Evolutionary conservation across 2,329 filamentous ascomycete genomes (phyloP).

Genomic region (Cytospora piceae): DNA sequence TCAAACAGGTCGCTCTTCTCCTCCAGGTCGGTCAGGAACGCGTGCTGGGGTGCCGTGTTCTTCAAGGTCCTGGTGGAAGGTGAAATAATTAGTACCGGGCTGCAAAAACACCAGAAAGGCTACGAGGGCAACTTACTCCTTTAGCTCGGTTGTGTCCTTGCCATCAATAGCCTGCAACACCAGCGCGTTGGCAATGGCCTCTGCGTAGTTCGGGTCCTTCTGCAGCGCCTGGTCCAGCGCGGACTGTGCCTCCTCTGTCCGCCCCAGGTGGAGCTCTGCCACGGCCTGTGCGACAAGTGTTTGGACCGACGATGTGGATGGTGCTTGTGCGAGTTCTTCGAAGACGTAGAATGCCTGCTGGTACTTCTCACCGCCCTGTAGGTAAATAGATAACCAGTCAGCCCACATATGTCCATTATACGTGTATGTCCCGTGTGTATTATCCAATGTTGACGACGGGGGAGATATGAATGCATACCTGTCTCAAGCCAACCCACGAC

Average conservation of each 20-base stretch:
- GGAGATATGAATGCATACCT: slow-evolving; percentile 58
- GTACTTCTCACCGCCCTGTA: slow-evolving; percentile 88
- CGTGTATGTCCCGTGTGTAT: neutral
- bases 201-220: slow-evolving; percentile 70
- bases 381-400: neutral
- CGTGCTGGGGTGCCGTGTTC: slow-evolving; percentile 67
- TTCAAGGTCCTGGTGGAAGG: slow-evolving; percentile 53
- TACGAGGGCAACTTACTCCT: slow-evolving; percentile 55
- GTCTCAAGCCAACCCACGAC: slow-evolving; percentile 88
- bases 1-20: slow-evolving; percentile 91
- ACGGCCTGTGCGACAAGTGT: slow-evolving; percentile 87
- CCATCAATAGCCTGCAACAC: slow-evolving; percentile 80
- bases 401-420: neutral
- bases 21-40: slow-evolving; percentile 72
- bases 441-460: neutral
- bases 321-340: slow-evolving; percentile 89
- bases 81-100: neutral
- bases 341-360: slow-evolving; percentile 98
- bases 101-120: neutral
- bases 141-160: slow-evolving; percentile 67
- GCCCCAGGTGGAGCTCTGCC: slow-evolving; percentile 86
- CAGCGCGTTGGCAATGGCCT: slow-evolving; percentile 80
- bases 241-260: slow-evolving; percentile 84
- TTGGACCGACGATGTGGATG: slow-evolving; percentile 75
- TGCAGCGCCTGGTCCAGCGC: slow-evolving; percentile 79